Conservation (phyloP, 2,329 filamentous ascomycete species). For the Fusarium lyarnte region DNA sequence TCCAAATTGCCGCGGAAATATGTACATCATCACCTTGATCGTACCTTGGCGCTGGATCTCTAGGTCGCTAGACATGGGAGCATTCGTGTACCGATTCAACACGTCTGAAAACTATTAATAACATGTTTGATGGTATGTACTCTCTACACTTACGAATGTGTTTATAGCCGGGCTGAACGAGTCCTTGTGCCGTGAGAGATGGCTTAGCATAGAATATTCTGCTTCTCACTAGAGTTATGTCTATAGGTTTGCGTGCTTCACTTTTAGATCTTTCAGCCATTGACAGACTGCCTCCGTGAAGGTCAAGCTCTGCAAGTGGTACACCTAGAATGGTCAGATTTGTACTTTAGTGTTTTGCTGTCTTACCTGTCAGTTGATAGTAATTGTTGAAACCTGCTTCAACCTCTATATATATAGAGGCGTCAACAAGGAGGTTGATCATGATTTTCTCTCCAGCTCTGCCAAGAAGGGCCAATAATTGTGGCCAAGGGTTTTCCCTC, state of each 20-base stretch:
- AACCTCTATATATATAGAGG: slow-evolving; percentile 76
- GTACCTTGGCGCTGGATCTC: slow-evolving; percentile 58
- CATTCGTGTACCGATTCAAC: slow-evolving; percentile 72
- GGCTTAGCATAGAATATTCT: slow-evolving; percentile 88
- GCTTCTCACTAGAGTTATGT: slow-evolving; percentile 80
- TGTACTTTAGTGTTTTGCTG: not conserved
- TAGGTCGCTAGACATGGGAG: not conserved
- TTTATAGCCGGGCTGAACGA: slow-evolving; percentile 77
- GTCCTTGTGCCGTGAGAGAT: slow-evolving; percentile 72
- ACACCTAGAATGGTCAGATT: slow-evolving; percentile 50
- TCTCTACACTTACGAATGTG: slow-evolving; percentile 74
- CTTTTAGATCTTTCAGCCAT: not conserved
- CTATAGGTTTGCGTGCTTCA: slow-evolving; percentile 53
- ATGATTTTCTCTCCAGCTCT: slow-evolving; percentile 79
- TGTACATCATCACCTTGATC: slow-evolving; percentile 83
- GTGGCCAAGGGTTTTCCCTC: slow-evolving; percentile 77
- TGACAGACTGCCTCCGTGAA: slow-evolving; percentile 30
- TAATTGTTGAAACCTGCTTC: slow-evolving; percentile 71
- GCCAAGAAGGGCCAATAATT: slow-evolving; percentile 78
- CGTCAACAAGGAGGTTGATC: slow-evolving; percentile 79
- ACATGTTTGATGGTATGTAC: not conserved
- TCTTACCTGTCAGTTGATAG: slow-evolving; percentile 80
- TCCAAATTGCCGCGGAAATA: slow-evolving; percentile 91
- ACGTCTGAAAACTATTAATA: slow-evolving; percentile 67
- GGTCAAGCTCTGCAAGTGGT: slow-evolving; percentile 60